A percentile compares a stretch with the other conserved stretches of the same genome.
Conservation (phyloP, 768 basidiomycete species). For the Postia placenta region DNA sequence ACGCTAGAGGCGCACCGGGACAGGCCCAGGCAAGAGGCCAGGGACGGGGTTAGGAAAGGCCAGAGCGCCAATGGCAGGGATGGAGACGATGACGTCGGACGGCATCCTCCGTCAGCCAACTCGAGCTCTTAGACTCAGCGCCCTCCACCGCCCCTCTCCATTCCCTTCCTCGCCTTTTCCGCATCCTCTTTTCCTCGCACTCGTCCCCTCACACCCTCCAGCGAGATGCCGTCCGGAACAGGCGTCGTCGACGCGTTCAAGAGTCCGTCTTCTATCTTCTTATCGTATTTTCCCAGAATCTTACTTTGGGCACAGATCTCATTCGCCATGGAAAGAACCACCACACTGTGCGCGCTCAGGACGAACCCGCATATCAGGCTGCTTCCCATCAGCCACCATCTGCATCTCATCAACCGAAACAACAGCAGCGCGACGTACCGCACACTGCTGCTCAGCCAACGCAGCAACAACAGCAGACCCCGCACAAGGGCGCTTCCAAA, state of each 20-base stretch:
- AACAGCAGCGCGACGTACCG: constrained; percentile 9
- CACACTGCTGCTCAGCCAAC: constrained; percentile 7
- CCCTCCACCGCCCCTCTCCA: background rate
- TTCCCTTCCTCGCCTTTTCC: background rate
- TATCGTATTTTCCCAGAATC: constrained; percentile 8
- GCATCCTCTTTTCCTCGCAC: background rate
- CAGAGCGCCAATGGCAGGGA: too few relatives aligned
- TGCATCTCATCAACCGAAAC: constrained; percentile 1
- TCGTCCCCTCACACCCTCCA: background rate
- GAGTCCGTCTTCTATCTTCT: constrained; percentile 41
- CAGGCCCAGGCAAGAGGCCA: too few relatives aligned
- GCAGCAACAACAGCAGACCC: constrained; percentile 19
- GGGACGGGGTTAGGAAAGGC: too few relatives aligned
- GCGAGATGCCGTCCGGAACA: constrained; percentile 49
- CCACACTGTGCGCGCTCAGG: constrained; percentile 18
- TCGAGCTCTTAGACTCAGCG: too few relatives aligned
- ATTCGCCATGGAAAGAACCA: constrained; percentile 49
- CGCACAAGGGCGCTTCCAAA: constrained; percentile 26
- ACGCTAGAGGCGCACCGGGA: too few relatives aligned
- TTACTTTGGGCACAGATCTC: constrained; percentile 32
- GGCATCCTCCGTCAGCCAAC: background rate
- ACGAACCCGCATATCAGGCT: constrained; percentile 10
- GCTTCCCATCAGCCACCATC: constrained; percentile 7
- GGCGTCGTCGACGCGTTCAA: constrained; percentile 84
- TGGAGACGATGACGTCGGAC: background rate